Percentiles rank a stretch among this genome's conserved stretches.
Evolutionary conservation across 805 yeast genomes (phyloP).

Genomic region (Huiozyma sinensis): DNA sequence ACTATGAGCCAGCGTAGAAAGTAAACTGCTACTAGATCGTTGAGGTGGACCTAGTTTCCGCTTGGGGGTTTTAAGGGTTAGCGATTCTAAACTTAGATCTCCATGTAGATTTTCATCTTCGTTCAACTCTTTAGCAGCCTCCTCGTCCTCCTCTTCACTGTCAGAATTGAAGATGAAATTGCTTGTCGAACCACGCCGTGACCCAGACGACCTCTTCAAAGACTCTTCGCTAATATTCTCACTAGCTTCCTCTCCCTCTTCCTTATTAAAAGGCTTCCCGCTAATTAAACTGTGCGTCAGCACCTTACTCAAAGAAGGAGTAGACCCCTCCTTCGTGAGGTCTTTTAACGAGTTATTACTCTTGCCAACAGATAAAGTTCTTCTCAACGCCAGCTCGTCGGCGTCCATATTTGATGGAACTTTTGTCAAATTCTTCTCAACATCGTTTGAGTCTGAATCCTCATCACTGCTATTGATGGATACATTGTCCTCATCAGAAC

Average conservation of each 20-base stretch:
- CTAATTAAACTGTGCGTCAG: constrained; percentile 23
- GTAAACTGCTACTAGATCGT: constrained; percentile 2
- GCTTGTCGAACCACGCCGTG: constrained; percentile 11
- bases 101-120: constrained; percentile 1
- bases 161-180: constrained; percentile 25
- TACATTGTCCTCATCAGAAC: constrained; percentile 16
- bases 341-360: constrained; percentile 18
- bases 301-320: constrained; percentile 4
- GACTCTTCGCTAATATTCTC: neutral
- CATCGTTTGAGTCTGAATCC: constrained; percentile 3
- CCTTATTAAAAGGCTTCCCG: constrained; percentile 15
- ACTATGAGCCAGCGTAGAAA: neutral
- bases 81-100: constrained; percentile 2
- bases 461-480: constrained; percentile 8
- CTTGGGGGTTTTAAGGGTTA: neutral
- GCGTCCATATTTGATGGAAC: neutral
- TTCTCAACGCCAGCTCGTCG: constrained; percentile 11
- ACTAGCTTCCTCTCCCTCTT: constrained; percentile 1
- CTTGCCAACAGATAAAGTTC: constrained; percentile 24
- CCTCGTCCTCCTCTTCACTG: constrained; percentile 19
- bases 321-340: constrained; percentile 4
- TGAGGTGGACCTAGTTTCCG: constrained; percentile 3
- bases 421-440: neutral
- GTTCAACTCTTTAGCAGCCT: constrained; percentile 1
- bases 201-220: neutral